Evolutionary conservation across 2,329 filamentous ascomycete genomes (phyloP), one percentile per base, ranked within the genome.

Genomic region (Phaeosphaeriaceae sp.): DNA sequence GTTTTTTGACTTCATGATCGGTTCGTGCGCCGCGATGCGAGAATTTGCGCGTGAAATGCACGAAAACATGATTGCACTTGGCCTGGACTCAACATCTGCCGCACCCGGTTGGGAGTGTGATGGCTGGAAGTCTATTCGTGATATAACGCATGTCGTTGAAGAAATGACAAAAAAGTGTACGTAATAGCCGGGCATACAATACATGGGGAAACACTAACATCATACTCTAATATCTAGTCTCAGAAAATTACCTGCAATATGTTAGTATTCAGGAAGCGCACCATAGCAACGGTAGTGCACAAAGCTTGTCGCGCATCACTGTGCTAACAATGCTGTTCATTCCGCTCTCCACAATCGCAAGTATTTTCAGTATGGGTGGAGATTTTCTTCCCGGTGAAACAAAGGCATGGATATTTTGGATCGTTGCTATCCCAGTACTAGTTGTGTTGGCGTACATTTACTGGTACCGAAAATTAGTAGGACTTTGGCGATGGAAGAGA

Each of bases 291-390:
- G n/a, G 34, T 13, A 50, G 43, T 15, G 52, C 48, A 6, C 12
- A 42, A 18, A 48, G 36, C 32, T 12, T 51, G 11, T 40, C 48
- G 2, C 20, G 40, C 3, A 50, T 54, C n/a, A 48, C 52, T 6
- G 41, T 39, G 11, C 16, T 48, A 13, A 51, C 48, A 3, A 54
- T 51, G 48, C n/a, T 54, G 16, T 51, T 54, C 32, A 44, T 54
- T 9, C 52, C 52, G 8, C 8, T 54, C 13, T 51, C 48, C 11
- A 51, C 48, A 3, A 34, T 46, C 5, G 40, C 48, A 6, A 40
- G 39, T 3, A 51, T 51, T 3, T 51, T 54, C 17, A 48, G 42
- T 6, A 54, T 54, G 48, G 23, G 40, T 7, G 52, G 39, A 2
- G 48, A 51, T 9, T 51, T 48, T 12, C 17, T 54, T 20, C 52